A percentile compares a stretch with the other conserved stretches of the same genome.
Evolutionary conservation across 805 yeast species (phyloP).

Genomic region (Cyberlindnera xishuangbannaensis): DNA sequence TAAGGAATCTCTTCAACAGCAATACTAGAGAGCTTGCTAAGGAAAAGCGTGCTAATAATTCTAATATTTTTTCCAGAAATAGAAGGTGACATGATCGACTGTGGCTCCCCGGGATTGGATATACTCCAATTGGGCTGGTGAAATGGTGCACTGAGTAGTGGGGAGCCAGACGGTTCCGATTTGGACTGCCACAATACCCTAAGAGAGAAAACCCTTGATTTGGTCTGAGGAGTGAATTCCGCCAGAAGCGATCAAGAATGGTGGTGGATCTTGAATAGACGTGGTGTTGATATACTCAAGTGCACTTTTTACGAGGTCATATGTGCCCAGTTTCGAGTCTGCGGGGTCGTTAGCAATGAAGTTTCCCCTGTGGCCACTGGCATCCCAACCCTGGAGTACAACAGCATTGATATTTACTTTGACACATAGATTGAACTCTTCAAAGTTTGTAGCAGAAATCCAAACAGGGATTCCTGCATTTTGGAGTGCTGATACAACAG

Average conservation of each 20-base stretch:
- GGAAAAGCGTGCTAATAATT: constrained; percentile 22
- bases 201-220: constrained; percentile 27
- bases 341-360: constrained; percentile 30
- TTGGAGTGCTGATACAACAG: constrained; percentile 31
- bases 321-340: constrained; percentile 31
- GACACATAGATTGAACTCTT: constrained; percentile 33
- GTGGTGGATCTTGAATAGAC: constrained; percentile 12
- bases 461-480: constrained; percentile 35
- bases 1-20: constrained; percentile 19
- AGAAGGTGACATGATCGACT: constrained; percentile 25
- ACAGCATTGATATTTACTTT: constrained; percentile 40
- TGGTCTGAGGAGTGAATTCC: constrained; percentile 37
- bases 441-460: constrained; percentile 40
- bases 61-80: constrained; percentile 24
- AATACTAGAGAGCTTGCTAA: constrained; percentile 16
- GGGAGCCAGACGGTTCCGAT: constrained; percentile 48
- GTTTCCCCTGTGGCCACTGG: constrained; percentile 62
- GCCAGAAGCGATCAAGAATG: constrained; percentile 45
- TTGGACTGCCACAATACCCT: constrained; percentile 49
- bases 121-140: constrained; percentile 14
- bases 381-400: constrained; percentile 53
- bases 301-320: constrained; percentile 21
- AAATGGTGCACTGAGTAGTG: constrained; percentile 14
- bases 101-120: constrained; percentile 15
- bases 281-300: constrained; percentile 16